phyloP scores from a whole-genome alignment of 169 alveolate species.

The Eimeria praecox region DNA sequence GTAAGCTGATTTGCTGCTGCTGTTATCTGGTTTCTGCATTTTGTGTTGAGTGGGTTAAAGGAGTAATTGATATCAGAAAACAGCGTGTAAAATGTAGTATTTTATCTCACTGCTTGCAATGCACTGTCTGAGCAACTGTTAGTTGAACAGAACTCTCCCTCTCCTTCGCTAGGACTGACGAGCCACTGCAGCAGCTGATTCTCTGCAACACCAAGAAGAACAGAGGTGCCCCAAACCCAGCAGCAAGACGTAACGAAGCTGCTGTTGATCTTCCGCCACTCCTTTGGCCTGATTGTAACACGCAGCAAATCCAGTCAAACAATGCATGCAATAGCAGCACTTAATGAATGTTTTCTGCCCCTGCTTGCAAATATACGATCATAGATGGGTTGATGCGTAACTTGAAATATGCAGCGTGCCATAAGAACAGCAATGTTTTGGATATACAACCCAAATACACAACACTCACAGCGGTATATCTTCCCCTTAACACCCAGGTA shows the following conservation, averaged over 20 bases:
- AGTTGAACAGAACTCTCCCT: background rate
- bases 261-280: background rate
- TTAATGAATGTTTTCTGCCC: too few relatives aligned
- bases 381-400: too few relatives aligned
- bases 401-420: too few relatives aligned
- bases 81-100: background rate
- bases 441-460: too few relatives aligned
- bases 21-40: background rate
- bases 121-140: background rate
- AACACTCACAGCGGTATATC: too few relatives aligned
- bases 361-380: too few relatives aligned
- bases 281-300: background rate
- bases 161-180: background rate
- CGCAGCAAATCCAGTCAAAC: too few relatives aligned
- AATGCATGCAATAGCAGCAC: too few relatives aligned
- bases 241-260: background rate
- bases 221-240: constrained; percentile 22
- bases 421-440: too few relatives aligned
- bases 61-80: background rate
- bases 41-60: background rate
- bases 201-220: background rate
- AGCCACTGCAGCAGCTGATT: constrained; percentile 15
- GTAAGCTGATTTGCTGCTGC: too few relatives aligned
- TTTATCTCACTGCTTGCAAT: background rate
- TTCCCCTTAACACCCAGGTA: too few relatives aligned